These are phyloP conservation scores for Saccharomyces hybrid DNA, from an alignment of 1,139 yeast genomes.

Conservation along the genomic window DNA sequence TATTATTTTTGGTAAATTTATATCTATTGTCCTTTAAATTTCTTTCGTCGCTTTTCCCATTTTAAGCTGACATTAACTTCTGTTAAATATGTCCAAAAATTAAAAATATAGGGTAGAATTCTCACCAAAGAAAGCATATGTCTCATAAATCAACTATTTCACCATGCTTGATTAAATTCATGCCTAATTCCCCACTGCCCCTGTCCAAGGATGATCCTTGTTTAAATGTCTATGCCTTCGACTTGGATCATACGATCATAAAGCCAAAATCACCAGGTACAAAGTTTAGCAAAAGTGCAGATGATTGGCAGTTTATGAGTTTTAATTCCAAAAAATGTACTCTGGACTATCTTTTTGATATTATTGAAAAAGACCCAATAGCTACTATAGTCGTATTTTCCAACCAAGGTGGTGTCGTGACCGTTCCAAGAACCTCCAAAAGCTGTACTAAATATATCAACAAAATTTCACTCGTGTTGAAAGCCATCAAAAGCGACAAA, in stretches of 20 bases:
- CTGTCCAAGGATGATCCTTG: neutral
- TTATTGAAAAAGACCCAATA: conserved; percentile 25
- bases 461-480: conserved; percentile 39
- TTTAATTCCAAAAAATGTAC: conserved; percentile 13
- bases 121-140: conserved; percentile 6
- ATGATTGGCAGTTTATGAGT: conserved; percentile 29
- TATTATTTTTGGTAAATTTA: neutral
- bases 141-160: conserved; percentile 25
- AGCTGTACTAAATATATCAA: conserved; percentile 43
- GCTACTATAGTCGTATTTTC: conserved; percentile 60
- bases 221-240: conserved; percentile 25
- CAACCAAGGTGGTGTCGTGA: conserved; percentile 60
- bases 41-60: neutral
- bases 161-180: conserved; percentile 27
- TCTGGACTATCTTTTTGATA: conserved; percentile 19
- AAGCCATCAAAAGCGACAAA: conserved; percentile 13
- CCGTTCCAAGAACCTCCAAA: conserved; percentile 40
- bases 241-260: conserved; percentile 31
- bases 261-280: conserved; percentile 22
- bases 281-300: conserved; percentile 20
- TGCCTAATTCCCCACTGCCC: conserved; percentile 13
- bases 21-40: neutral
- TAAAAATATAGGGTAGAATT: neutral
- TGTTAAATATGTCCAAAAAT: neutral
- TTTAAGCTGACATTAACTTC: neutral